These are phyloP conservation scores for Cercospora sp. DNA, from an alignment of 2,329 filamentous ascomycete species.

Conservation along the genomic window DNA sequence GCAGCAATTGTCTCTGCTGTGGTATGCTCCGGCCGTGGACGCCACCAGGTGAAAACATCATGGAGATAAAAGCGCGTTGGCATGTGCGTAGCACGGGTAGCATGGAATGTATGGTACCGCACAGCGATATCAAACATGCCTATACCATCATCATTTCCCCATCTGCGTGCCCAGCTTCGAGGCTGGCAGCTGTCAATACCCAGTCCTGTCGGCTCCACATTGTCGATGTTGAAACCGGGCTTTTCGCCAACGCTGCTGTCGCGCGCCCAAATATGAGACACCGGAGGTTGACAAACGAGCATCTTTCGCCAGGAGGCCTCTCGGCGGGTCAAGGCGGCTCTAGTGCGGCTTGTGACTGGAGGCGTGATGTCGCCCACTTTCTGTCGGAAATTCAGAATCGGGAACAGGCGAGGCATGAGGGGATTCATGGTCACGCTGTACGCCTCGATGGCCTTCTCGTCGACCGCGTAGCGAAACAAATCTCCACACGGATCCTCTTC, in stretches of 20 bases:
- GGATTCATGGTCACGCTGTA: not conserved
- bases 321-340: not conserved
- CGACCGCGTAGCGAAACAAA: not conserved
- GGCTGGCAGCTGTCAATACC: not conserved
- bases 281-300: constrained; percentile 4
- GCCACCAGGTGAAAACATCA: no score
- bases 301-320: constrained; percentile 11
- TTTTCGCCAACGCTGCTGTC: not conserved
- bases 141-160: not conserved
- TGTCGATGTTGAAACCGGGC: not conserved
- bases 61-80: no score
- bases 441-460: not conserved
- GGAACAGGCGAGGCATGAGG: not conserved
- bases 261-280: not conserved
- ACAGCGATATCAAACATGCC: not conserved
- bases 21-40: no score
- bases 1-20: no score
- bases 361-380: not conserved
- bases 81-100: no score
- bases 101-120: no score
- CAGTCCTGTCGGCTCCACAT: not conserved
- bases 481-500: no score
- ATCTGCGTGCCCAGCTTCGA: not conserved
- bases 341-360: not conserved
- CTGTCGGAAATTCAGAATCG: not conserved